Evolutionary conservation across 2,329 filamentous ascomycete species (phyloP).

Genomic region (Penicillium sp.): DNA sequence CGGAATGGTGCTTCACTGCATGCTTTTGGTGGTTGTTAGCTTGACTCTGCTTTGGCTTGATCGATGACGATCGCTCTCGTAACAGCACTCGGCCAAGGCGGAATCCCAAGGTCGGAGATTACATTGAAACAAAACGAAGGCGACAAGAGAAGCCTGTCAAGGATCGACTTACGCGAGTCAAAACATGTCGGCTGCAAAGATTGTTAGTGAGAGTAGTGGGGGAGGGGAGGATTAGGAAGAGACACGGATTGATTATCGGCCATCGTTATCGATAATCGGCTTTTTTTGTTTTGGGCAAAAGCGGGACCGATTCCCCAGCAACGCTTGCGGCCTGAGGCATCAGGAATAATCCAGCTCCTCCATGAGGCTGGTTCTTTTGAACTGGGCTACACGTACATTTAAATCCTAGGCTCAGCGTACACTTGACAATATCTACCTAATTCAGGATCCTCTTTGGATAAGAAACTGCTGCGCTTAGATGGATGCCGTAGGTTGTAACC

Average conservation of each 20-base stretch:
- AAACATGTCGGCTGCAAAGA: not conserved
- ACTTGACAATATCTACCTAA: too few relatives aligned
- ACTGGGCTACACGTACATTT: not conserved
- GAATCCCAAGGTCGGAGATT: not conserved
- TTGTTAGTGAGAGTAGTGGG: constrained; percentile 7
- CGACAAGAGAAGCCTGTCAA: too few relatives aligned
- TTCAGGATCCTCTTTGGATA: too few relatives aligned
- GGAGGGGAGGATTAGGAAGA: constrained; percentile 7
- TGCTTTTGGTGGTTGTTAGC: not conserved
- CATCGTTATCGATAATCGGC: constrained; percentile 25
- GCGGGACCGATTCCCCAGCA: constrained; percentile 26
- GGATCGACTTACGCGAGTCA: not conserved
- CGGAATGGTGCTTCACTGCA: not conserved
- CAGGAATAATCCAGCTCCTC: too few relatives aligned
- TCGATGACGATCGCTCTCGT: not conserved
- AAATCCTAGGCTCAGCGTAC: too few relatives aligned
- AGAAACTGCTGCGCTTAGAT: too few relatives aligned
- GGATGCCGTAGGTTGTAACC: too few relatives aligned
- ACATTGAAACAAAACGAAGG: not conserved
- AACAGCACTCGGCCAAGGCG: not conserved
- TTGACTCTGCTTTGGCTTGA: not conserved
- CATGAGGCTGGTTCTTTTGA: not conserved
- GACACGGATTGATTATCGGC: constrained; percentile 5
- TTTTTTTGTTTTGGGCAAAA: constrained; percentile 24
- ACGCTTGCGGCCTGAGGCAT: constrained; percentile 15